Base-by-base conservation (phyloP, 805 yeast species). In the Yarrowia hollandica region DNA sequence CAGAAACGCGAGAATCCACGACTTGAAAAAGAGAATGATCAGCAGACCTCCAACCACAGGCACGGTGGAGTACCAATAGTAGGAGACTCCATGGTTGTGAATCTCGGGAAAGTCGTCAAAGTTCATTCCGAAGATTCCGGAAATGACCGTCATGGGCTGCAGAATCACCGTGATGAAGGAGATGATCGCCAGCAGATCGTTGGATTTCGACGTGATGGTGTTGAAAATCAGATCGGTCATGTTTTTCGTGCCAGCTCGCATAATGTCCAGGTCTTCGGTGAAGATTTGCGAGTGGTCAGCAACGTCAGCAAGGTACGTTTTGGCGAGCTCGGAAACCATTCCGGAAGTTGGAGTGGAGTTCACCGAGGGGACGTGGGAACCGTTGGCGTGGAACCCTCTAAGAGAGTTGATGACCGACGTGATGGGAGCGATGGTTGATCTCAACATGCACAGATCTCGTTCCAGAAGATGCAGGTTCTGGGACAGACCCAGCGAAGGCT, bases 71-170 rank as follows among this genome's bases (percentile, higher is more conserved):
- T 52, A 52, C 58, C 58, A 52, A 44, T 52, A 52, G 26, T 52
- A 52, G 7, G 44, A 35, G 15, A 52, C 58, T 6, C 44, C 38
- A 16, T 52, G 34, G 35, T 60, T 31, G 26, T 72, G 64, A 37
- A 80, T 66, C 50, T 75, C 74, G 3, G 72, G 73, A 62, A 80
- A 80, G 6, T 65, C 60, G 23, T 69, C 67, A 65, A 80, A 80
- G 64, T 80, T 80, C 83, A 80, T 80, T 15, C 84, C 84, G 62
- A 79, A 82, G 65, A 81, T 82, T 11, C 86, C 85, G 1, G 85
- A 81, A 76, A 83, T 74, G 65, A 82, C 82, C 5, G 82, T 76
- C 58, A 82, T 66, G 5, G 86, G 86, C 34, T 82, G 71, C 64
- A 82, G 82, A 12, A 82, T 75, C 12, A 82, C 85, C 0, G 85